Evolutionary conservation across 2,329 filamentous ascomycete genomes (phyloP).

Genomic region (Talaromyces sp.): DNA sequence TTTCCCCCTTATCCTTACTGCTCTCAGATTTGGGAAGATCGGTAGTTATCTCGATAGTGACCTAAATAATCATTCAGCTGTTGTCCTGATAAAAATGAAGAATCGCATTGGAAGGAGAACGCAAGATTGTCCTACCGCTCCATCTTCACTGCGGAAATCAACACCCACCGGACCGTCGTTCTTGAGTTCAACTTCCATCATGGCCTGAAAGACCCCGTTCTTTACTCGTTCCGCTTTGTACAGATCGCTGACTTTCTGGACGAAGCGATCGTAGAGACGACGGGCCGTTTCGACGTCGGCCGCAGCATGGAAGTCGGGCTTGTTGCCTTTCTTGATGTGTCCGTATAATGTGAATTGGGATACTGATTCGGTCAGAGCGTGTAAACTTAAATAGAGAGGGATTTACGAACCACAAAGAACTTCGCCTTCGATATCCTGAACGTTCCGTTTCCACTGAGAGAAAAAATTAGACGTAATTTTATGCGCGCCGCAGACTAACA

Average conservation of each 20-base stretch:
- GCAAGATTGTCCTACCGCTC: conserved; percentile 46
- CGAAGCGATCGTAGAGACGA: conserved; percentile 78
- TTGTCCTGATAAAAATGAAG: conserved; percentile 20
- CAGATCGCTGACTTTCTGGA: conserved; percentile 67
- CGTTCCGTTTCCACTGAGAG: conserved; percentile 79
- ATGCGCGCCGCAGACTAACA: background rate
- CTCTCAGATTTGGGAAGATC: conserved; percentile 41
- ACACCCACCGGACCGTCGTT: conserved; percentile 76
- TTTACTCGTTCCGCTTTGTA: conserved; percentile 76
- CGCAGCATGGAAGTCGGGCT: conserved; percentile 91
- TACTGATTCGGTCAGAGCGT: conserved; percentile 53
- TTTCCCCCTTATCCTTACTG: conserved; percentile 17
- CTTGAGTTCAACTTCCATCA: conserved; percentile 94
- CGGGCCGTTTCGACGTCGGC: conserved; percentile 74
- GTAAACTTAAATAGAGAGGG: background rate
- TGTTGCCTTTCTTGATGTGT: conserved; percentile 90
- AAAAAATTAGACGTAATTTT: background rate
- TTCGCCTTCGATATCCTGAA: conserved; percentile 84
- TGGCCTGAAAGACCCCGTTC: conserved; percentile 95
- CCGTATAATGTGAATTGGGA: conserved; percentile 96
- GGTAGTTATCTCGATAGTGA: conserved; percentile 48
- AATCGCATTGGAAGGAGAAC: conserved; percentile 31
- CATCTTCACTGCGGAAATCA: conserved; percentile 56
- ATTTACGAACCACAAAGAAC: conserved; percentile 73
- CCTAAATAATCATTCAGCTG: conserved; percentile 27